These are phyloP conservation scores for Termitomyces sp. DNA, from an alignment of 768 basidiomycete species.

Conservation along the genomic window DNA sequence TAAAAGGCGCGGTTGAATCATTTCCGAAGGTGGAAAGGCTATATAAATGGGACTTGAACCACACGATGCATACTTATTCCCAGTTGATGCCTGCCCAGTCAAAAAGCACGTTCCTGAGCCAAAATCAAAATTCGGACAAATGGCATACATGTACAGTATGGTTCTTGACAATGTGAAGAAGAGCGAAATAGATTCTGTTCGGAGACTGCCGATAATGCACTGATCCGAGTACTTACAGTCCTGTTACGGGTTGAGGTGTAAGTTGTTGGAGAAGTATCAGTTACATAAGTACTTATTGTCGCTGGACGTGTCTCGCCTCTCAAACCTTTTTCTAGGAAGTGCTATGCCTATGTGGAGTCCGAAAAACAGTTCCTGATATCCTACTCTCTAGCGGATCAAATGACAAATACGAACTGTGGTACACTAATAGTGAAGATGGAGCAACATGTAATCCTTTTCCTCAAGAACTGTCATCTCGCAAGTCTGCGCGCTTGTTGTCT, in stretches of 20 bases:
- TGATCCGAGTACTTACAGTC: not conserved
- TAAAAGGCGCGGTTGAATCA: not conserved
- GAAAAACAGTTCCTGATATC: too few relatives aligned
- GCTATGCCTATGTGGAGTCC: too few relatives aligned
- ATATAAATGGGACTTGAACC: not conserved
- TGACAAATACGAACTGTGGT: not conserved
- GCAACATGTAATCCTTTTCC: too few relatives aligned
- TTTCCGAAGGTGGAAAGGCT: not conserved
- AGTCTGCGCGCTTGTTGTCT: too few relatives aligned
- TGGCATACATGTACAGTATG: not conserved
- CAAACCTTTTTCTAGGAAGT: not conserved
- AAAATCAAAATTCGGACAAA: constrained; percentile 5
- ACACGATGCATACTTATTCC: constrained; percentile 5
- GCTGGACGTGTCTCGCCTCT: not conserved
- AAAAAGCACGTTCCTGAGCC: constrained; percentile 27
- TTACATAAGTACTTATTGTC: too few relatives aligned
- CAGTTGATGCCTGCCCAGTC: constrained; percentile 20
- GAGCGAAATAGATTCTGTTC: not conserved
- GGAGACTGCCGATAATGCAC: not conserved
- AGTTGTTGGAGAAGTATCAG: too few relatives aligned
- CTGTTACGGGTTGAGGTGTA: too few relatives aligned
- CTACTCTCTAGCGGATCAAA: too few relatives aligned
- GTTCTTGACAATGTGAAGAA: constrained; percentile 7
- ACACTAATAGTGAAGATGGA: not conserved
- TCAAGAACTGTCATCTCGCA: too few relatives aligned